phyloP scores from a whole-genome alignment of 2,329 filamentous ascomycete genomes.

The Sporothrix luriei region DNA sequence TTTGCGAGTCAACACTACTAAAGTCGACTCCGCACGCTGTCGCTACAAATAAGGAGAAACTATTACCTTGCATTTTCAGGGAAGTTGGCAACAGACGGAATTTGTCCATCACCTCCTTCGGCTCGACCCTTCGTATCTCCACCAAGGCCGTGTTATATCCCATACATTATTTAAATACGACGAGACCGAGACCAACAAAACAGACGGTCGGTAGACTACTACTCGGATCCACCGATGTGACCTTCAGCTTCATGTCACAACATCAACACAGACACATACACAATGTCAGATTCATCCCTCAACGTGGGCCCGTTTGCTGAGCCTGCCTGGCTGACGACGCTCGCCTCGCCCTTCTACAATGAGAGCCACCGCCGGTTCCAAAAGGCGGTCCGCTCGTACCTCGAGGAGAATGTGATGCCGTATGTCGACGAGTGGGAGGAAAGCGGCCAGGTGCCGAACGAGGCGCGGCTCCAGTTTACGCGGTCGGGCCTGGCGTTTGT shows the following conservation, averaged over 20 bases:
- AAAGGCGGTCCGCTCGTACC: conserved; percentile 58
- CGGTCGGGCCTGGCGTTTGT: conserved; percentile 47
- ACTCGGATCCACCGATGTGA: no score
- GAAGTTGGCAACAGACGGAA: neutral
- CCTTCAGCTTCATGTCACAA: neutral
- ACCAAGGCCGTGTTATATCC: neutral
- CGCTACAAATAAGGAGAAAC: no score
- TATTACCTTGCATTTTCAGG: no score
- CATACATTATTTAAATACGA: neutral
- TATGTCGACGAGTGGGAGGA: conserved; percentile 66
- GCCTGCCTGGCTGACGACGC: conserved; percentile 40
- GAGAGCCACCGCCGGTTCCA: conserved; percentile 62
- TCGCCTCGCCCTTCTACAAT: conserved; percentile 61
- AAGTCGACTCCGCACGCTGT: neutral
- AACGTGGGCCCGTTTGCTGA: conserved; percentile 36
- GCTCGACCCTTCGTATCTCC: neutral
- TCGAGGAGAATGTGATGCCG: conserved; percentile 61
- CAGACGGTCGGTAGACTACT: neutral
- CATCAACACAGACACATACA: neutral
- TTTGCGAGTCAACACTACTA: conserved; percentile 4
- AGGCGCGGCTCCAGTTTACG: conserved; percentile 46
- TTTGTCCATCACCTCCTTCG: neutral
- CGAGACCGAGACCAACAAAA: neutral
- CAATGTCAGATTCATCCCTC: neutral
- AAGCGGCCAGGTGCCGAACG: conserved; percentile 53